Evolutionary conservation across 2,329 filamentous ascomycete species (phyloP), one percentile per base, ranked within the genome.

Genomic region (Sphaerulina vaccinii): DNA sequence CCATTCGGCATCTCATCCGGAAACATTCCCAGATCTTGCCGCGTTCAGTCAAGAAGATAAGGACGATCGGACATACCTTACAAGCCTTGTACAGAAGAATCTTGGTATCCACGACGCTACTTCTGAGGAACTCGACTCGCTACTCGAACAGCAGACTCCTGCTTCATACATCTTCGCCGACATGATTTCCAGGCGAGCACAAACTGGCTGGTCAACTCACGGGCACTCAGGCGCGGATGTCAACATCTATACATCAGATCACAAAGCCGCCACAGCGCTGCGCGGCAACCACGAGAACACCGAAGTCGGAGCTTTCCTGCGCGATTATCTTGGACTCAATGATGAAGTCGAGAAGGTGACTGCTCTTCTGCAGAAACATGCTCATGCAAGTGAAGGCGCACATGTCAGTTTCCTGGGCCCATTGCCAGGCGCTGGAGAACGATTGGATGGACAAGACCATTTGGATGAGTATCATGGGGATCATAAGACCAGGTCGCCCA

Each of bases 281-380:
- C 75, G 82, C 2, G 92, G 92, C 6, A 97, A 97, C 69, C 85
- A 95, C 49, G 93, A 99, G 75, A 99, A 99, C 68, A 97, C 86
- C 0, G 90, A 97, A 21, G 80, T 99, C 1, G 93, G 93, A 27
- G 75, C 80, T 38, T 99, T 96, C 69, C 72, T 99, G 52, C 76
- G 83, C 6, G 75, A 83, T 7, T 99, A 93, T 65, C 79, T 99
- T 0, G 81, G 81, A 42, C 82, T 97, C 1, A 85, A 96, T 64
- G 82, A 95, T 1, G 85, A 96, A 66, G 82, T 96, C 1, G 81
- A 88, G 1, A 76, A 77, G 24, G 83, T 97, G 49, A 96, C 91
- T 1, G 75, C 82, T 64, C 85, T 93, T 70, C 73, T 99, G 38
- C 80, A 77, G 61, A 73, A 83, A 57, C 84, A 83, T 73, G 62